These are phyloP conservation scores for Debaryomyces sp. DNA, from an alignment of 1,139 yeast genomes.

Conservation along the genomic window DNA sequence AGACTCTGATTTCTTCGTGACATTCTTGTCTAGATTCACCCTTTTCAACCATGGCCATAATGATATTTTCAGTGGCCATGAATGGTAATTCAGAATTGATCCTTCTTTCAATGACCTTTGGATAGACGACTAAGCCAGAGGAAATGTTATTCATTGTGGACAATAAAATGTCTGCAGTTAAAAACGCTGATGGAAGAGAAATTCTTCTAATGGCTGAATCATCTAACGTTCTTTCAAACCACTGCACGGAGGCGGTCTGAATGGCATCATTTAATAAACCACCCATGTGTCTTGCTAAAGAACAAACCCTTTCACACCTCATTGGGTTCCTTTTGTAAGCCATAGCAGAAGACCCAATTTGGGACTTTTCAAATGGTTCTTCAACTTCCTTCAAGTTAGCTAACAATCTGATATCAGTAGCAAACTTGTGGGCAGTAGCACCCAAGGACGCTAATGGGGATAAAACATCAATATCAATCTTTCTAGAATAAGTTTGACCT, in stretches of 20 bases:
- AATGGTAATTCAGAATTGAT: constrained; percentile 94
- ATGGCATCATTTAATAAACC: constrained; percentile 90
- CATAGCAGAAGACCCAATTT: constrained; percentile 98
- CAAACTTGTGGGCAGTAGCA: constrained; percentile 96
- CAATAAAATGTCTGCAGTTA: constrained; percentile 91
- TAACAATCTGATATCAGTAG: constrained; percentile 92
- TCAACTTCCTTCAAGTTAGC: constrained; percentile 97
- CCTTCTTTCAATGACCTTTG: constrained; percentile 97
- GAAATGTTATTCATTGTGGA: constrained; percentile 90
- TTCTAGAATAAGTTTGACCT: constrained; percentile 97
- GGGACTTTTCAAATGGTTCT: constrained; percentile 97
- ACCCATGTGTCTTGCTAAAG: constrained; percentile 93
- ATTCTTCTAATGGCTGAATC: constrained; percentile 98
- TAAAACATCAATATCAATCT: constrained; percentile 92
- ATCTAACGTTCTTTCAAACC: constrained; percentile 99
- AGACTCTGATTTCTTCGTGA: constrained; percentile 95
- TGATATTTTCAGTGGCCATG: constrained; percentile 99
- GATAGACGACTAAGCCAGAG: constrained; percentile 95
- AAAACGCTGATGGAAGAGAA: constrained; percentile 92
- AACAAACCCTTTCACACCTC: constrained; percentile 99
- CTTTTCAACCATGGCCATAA: constrained; percentile 99
- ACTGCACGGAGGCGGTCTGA: constrained; percentile 96
- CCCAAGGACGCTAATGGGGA: constrained; percentile 95
- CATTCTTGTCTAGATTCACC: constrained; percentile 99
- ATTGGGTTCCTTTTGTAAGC: constrained; percentile 99